Evolutionary conservation across 805 yeast species (phyloP).

Genomic region (Candida suzukii): DNA sequence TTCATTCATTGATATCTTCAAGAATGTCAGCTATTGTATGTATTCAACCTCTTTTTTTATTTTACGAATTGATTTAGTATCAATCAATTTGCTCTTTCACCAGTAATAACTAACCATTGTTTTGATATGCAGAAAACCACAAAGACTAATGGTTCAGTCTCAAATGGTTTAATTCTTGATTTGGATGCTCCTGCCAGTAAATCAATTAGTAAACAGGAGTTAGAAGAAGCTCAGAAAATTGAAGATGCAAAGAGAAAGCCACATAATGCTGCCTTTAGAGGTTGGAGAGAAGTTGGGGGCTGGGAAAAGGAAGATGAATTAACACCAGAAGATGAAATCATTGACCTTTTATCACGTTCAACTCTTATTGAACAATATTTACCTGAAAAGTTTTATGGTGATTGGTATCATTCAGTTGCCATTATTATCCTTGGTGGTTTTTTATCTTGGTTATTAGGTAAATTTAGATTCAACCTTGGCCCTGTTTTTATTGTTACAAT

Average conservation of each 20-base stretch:
- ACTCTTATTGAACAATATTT: constrained; percentile 71
- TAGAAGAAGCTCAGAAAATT: constrained; percentile 10
- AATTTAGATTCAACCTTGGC: constrained; percentile 68
- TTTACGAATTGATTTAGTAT: too few species aligned
- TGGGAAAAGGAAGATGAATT: constrained; percentile 68
- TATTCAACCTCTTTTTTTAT: neutral
- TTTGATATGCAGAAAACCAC: neutral
- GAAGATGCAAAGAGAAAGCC: constrained; percentile 32
- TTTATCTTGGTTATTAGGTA: constrained; percentile 74
- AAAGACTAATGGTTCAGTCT: neutral
- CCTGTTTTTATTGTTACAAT: constrained; percentile 71
- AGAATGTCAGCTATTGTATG: neutral
- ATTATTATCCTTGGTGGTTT: constrained; percentile 60
- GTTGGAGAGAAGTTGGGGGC: constrained; percentile 93
- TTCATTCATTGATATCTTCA: neutral
- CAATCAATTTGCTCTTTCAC: too few species aligned
- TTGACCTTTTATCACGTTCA: constrained; percentile 62
- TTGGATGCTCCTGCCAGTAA: constrained; percentile 20
- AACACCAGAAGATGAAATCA: constrained; percentile 60
- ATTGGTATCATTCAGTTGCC: constrained; percentile 93
- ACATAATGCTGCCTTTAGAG: constrained; percentile 66
- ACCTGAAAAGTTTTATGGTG: constrained; percentile 78
- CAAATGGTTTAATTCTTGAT: constrained; percentile 7
- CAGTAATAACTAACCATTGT: neutral
- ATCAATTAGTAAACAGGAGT: constrained; percentile 16